Base-by-base conservation (phyloP, 495 filamentous ascomycete species). In the Talaromyces wortmannii region DNA sequence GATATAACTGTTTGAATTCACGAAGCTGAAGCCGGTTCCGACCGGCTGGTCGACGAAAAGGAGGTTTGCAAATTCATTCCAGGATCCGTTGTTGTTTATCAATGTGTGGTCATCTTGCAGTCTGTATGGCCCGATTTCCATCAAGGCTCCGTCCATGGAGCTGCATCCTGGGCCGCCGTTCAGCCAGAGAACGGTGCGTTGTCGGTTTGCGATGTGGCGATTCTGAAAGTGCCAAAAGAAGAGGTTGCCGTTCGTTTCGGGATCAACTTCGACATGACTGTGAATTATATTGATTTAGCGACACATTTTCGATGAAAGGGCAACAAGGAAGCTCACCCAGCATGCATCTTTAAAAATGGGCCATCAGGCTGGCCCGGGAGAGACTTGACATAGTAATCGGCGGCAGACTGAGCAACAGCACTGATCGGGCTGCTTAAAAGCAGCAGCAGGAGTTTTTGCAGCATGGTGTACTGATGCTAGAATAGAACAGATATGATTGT, bases 171-270 rank as follows among this genome's bases (percentile, higher is more conserved):
- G 94, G 0, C 94, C 94, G 33, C 94, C 94, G 67, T 98, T 98
- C 44, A 98, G 73, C 94, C 94, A 98, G 63, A 98, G 87, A 5
- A 98, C 89, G 0, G 94, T 96, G 30, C 92, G 84, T 66, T 95
- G 90, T 57, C 81, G 83, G 66, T 97, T 90, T 36, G 91, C 94
- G 55, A 97, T 96, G 63, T 97, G 92, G 50, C 88, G 83, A 65
- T 97, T 97, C 64, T 96, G 85, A 64, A 85, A 96, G 64, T 95
- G 90, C 94, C 94, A 98, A 74, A 97, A 98, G 78, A 97, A 98
- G 2, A 98, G 74, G 69, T 97, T 92, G 52, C 92, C 92, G 69
- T 96, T 89, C 61, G 83, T 79, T 55, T 87, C 82, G 7, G 85
- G 77, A 55, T 87, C 87, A 62, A 98, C 83, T 69, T 96, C 91